phyloP scores from a whole-genome alignment of 164 flowering plant genomes.

The Macadamia integrifolia region DNA sequence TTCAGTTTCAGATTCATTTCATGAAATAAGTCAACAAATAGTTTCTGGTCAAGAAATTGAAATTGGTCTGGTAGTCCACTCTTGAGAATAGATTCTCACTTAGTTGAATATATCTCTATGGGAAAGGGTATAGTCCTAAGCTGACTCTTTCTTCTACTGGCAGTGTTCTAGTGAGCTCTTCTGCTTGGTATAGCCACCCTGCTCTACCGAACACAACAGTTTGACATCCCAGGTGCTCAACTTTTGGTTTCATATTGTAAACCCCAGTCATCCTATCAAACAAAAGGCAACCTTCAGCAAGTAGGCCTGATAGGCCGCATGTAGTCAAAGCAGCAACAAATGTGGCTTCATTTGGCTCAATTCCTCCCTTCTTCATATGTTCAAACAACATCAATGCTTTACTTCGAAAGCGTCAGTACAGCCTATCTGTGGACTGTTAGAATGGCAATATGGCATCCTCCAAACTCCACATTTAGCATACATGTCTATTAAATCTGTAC shows the following conservation, averaged over 20 bases:
- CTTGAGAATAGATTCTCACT: too few species aligned
- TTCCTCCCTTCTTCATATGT: conserved; percentile 23
- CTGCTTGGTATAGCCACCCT: conserved; percentile 23
- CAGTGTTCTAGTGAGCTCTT: conserved; percentile 18
- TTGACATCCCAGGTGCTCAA: conserved; percentile 26
- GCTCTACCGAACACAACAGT: conserved; percentile 24
- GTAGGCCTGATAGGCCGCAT: conserved; percentile 26
- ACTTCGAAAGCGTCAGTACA: conserved; percentile 22
- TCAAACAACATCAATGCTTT: conserved; percentile 22
- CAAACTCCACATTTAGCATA: conserved; percentile 28
- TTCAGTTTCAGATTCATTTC: too few species aligned
- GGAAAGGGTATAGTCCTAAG: conserved; percentile 15
- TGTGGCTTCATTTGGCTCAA: conserved; percentile 30
- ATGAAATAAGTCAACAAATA: too few species aligned
- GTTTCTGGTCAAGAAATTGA: too few species aligned
- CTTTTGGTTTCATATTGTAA: conserved; percentile 17
- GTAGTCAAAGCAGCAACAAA: conserved; percentile 28
- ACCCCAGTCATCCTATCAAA: conserved; percentile 20
- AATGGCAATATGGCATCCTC: conserved; percentile 14
- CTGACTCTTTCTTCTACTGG: conserved; percentile 14
- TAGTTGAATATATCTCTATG: too few species aligned
- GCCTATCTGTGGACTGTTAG: conserved; percentile 19
- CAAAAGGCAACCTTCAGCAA: conserved; percentile 20
- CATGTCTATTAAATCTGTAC: conserved; percentile 31
- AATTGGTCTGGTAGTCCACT: too few species aligned